Percentiles rank a stretch among this genome's conserved stretches.
These are phyloP conservation scores for Amauroascus niger DNA, from an alignment of 2,329 filamentous ascomycete genomes.

Conservation along the genomic window DNA sequence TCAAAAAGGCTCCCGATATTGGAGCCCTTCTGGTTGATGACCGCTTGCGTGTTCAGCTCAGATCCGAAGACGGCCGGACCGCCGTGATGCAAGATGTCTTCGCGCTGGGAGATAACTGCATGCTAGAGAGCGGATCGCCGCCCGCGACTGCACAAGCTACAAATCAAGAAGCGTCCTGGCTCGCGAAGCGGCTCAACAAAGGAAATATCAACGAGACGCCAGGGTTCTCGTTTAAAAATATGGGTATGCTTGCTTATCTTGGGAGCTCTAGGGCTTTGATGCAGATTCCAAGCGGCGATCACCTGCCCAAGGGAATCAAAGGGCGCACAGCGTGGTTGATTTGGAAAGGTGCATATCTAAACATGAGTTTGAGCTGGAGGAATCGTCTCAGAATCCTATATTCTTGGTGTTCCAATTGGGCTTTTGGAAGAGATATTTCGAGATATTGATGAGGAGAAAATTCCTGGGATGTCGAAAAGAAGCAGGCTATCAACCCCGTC, in stretches of 20 bases:
- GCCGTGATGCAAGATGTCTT: conserved; percentile 46
- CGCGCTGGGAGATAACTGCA: conserved; percentile 48
- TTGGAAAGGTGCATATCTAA: conserved; percentile 39
- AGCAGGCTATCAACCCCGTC: no score
- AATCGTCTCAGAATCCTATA: conserved; percentile 36
- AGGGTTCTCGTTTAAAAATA: conserved; percentile 47
- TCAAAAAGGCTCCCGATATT: conserved; percentile 41
- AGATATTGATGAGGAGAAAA: conserved; percentile 30
- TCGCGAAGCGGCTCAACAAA: conserved; percentile 47
- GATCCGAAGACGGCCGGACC: conserved; percentile 27
- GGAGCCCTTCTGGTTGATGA: conserved; percentile 48
- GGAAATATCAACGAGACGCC: conserved; percentile 28
- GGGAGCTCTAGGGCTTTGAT: conserved; percentile 49
- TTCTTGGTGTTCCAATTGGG: conserved; percentile 35
- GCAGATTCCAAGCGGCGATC: conserved; percentile 36
- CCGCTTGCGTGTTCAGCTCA: conserved; percentile 47
- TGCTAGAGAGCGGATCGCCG: conserved; percentile 42
- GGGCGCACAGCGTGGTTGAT: conserved; percentile 35
- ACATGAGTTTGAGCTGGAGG: conserved; percentile 41
- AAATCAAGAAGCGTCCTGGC: conserved; percentile 50
- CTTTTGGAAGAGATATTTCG: conserved; percentile 39
- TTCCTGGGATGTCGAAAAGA: no score
- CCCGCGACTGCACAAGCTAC: conserved; percentile 53
- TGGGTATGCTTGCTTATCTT: conserved; percentile 52
- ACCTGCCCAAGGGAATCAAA: conserved; percentile 31